Conservation (phyloP, 139 green algal species). For the Yamagishiella unicocca region DNA sequence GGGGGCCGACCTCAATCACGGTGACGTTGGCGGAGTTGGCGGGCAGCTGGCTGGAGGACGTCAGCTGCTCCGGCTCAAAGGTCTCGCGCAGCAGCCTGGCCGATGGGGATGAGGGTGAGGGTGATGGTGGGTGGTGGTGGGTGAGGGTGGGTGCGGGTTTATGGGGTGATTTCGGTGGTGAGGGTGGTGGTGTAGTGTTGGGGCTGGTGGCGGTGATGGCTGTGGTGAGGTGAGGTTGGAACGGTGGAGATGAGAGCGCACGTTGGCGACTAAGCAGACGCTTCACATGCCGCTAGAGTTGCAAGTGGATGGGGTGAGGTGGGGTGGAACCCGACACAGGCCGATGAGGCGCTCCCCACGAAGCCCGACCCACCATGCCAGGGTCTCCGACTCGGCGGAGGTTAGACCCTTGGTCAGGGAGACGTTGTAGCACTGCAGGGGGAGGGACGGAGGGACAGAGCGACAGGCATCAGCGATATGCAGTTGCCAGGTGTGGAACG, state of each 20-base stretch:
- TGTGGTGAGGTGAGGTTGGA: no score
- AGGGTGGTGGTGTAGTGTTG: no score
- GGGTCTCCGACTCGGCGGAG: conserved; percentile 75
- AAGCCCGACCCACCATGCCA: conserved; percentile 82
- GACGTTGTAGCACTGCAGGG: conserved; percentile 93
- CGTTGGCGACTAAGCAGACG: no score
- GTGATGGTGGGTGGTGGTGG: not conserved
- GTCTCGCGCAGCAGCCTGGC: conserved; percentile 94
- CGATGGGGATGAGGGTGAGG: not conserved
- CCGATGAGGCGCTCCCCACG: not conserved
- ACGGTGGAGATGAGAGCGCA: no score
- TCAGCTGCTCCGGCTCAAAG: conserved; percentile 94
- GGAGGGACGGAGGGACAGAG: not conserved
- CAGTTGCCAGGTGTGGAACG: no score
- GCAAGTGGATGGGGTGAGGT: no score
- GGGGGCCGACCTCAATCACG: conserved; percentile 87
- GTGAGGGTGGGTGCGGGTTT: no score
- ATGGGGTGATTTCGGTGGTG: no score
- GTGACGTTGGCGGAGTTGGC: conserved; percentile 40
- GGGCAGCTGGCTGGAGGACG: conserved; percentile 61
- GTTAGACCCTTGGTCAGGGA: conserved; percentile 75
- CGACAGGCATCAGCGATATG: not conserved
- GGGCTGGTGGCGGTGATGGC: no score
- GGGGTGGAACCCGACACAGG: no score
- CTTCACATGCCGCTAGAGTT: no score